phyloP scores from a whole-genome alignment of 257 asterid species.

The Nicotiana sylvestris region DNA sequence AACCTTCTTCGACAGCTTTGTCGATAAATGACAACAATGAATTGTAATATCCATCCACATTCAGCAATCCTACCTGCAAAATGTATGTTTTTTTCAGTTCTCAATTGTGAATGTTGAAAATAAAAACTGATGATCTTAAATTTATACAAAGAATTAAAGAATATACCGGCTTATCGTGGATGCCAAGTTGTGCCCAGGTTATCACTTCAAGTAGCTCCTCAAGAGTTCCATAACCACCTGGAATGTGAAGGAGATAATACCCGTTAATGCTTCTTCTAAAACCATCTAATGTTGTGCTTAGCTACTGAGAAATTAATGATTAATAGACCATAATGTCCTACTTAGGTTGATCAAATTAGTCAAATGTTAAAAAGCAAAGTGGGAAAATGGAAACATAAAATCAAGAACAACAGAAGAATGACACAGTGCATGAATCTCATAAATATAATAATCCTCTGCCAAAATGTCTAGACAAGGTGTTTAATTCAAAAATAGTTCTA shows the following conservation, averaged over 20 bases:
- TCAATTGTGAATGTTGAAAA: not conserved
- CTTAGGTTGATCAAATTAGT: not conserved
- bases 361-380: not conserved
- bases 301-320: not conserved
- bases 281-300: not conserved
- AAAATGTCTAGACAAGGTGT: no score
- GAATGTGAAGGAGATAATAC: not conserved
- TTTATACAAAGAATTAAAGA: not conserved
- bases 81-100: not conserved
- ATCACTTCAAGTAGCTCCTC: conserved; percentile 96
- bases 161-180: conserved; percentile 91
- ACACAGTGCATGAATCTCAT: not conserved
- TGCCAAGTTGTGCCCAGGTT: conserved; percentile 99
- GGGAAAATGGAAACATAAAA: not conserved
- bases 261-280: not conserved
- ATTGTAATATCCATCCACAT: conserved; percentile 89
- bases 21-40: conserved; percentile 75
- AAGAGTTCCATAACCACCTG: conserved; percentile 98
- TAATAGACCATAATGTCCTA: not conserved
- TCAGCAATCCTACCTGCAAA: conserved; percentile 84
- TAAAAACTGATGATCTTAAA: not conserved
- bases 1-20: conserved; percentile 93
- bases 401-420: not conserved
- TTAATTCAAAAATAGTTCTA: not conserved
- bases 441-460: not conserved